Evolutionary conservation across 1,284 basidiomycete species (phyloP).

Genomic region (Sparassis latifolia): DNA sequence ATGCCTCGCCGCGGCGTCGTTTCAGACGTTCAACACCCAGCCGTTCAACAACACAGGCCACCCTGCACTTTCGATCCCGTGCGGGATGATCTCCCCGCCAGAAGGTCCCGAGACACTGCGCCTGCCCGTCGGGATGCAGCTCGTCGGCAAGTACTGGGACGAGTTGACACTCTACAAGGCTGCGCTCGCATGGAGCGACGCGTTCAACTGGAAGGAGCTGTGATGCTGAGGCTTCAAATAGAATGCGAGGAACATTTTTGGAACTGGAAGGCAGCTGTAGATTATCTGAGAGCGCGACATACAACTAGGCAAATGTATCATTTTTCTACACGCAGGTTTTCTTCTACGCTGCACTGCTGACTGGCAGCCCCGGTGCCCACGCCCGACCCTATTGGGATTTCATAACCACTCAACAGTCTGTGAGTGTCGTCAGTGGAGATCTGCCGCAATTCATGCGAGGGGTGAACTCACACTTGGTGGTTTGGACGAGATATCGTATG

Average conservation of each 20-base stretch:
- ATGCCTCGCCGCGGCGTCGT: background rate
- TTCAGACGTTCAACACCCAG: conserved; percentile 15
- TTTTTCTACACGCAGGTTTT: no score
- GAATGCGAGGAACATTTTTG: background rate
- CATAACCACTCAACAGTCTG: conserved; percentile 27
- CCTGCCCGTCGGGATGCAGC: conserved; percentile 31
- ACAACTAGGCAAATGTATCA: no score
- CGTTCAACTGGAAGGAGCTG: conserved; percentile 23
- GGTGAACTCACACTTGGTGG: conserved; percentile 73
- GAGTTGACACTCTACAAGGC: conserved; percentile 29
- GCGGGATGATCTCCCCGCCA: conserved; percentile 24
- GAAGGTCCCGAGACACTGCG: conserved; percentile 22
- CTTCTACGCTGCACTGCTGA: no score
- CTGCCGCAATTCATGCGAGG: no score
- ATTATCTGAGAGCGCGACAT: no score
- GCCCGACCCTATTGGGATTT: background rate
- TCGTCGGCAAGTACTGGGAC: conserved; percentile 25
- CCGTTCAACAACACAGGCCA: conserved; percentile 26
- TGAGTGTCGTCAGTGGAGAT: background rate
- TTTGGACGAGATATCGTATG: conserved; percentile 97
- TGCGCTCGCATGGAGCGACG: conserved; percentile 28
- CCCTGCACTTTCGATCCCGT: conserved; percentile 27
- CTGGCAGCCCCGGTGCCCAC: no score
- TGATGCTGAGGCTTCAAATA: conserved; percentile 2
- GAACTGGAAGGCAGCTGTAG: no score